A percentile compares a stretch with the other conserved stretches of the same genome.
These are phyloP conservation scores for Plasmodium adleri DNA, from an alignment of 169 alveolate species.

Conservation along the genomic window DNA sequence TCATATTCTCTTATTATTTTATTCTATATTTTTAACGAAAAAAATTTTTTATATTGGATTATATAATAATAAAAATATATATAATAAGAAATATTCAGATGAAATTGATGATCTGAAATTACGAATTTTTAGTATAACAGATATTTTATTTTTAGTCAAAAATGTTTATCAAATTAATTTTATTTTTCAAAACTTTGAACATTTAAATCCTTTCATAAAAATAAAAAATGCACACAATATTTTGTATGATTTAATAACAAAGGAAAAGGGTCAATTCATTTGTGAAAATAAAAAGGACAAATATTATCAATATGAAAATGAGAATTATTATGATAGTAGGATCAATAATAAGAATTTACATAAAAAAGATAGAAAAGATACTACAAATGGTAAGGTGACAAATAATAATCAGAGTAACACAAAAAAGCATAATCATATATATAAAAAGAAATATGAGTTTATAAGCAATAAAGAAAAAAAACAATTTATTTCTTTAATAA, in stretches of 20 bases:
- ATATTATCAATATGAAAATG: constrained; percentile 16
- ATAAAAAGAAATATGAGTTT: neutral
- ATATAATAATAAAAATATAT: constrained; percentile 66
- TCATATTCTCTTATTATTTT: constrained; percentile 51
- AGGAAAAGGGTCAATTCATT: constrained; percentile 14
- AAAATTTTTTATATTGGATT: constrained; percentile 64
- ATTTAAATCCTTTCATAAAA: constrained; percentile 51
- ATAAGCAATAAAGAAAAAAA: neutral
- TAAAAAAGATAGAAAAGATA: neutral
- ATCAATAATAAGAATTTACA: neutral
- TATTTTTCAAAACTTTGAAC: constrained; percentile 34
- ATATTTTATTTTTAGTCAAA: constrained; percentile 43
- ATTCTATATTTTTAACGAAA: constrained; percentile 49
- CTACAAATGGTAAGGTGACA: neutral
- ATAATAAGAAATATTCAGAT: constrained; percentile 57
- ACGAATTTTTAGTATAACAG: constrained; percentile 43
- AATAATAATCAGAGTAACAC: neutral
- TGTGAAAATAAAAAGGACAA: neutral
- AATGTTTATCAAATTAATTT: constrained; percentile 63
- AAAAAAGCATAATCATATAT: neutral
- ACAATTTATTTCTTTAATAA: constrained; percentile 16
- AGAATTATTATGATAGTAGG: neutral
- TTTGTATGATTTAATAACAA: constrained; percentile 32
- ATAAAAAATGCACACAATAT: constrained; percentile 67
- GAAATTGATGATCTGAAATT: constrained; percentile 75